Evolutionary conservation across 768 basidiomycete genomes (phyloP).

Genomic region (Psilocybe sp.): DNA sequence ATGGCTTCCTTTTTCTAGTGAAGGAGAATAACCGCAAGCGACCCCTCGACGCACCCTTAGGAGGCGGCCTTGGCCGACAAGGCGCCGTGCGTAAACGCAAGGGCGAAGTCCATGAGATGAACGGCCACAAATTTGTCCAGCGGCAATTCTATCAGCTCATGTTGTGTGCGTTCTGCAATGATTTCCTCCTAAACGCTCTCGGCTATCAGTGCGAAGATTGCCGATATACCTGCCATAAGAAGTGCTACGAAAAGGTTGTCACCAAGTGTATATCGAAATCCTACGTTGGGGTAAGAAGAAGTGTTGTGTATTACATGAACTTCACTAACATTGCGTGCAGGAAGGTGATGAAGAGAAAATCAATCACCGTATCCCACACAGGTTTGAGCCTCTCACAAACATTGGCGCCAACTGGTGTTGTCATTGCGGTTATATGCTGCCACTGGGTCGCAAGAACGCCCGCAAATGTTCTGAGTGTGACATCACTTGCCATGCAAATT

Average conservation of each 20-base stretch:
- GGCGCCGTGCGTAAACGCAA: constrained; percentile 98
- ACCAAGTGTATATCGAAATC: constrained; percentile 99
- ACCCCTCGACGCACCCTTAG: constrained; percentile 81
- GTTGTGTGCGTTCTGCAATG: constrained; percentile 96
- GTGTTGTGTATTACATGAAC: constrained; percentile 1
- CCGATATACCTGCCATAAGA: constrained; percentile 98
- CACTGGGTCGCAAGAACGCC: constrained; percentile 95
- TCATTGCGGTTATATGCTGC: constrained; percentile 98
- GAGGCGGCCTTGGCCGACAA: constrained; percentile 87
- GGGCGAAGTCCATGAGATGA: constrained; percentile 98
- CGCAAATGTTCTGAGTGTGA: constrained; percentile 94
- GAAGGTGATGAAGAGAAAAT: constrained; percentile 98
- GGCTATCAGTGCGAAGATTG: constrained; percentile 99
- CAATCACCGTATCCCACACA: constrained; percentile 98
- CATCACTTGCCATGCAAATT: constrained; percentile 95
- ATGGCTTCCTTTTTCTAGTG: constrained; percentile 46
- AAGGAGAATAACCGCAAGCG: constrained; percentile 98
- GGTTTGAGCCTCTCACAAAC: constrained; percentile 95
- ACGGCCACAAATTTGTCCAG: constrained; percentile 97
- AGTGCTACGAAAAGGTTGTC: constrained; percentile 97
- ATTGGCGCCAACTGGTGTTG: constrained; percentile 99
- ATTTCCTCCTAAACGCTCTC: constrained; percentile 93
- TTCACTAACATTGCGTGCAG: constrained; percentile 34
- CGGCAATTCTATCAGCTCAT: constrained; percentile 98
- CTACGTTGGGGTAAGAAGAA: constrained; percentile 73